Evolutionary conservation across 371 early-diverging fungal genomes (phyloP).

Genomic region (Mucor velutinosus): DNA sequence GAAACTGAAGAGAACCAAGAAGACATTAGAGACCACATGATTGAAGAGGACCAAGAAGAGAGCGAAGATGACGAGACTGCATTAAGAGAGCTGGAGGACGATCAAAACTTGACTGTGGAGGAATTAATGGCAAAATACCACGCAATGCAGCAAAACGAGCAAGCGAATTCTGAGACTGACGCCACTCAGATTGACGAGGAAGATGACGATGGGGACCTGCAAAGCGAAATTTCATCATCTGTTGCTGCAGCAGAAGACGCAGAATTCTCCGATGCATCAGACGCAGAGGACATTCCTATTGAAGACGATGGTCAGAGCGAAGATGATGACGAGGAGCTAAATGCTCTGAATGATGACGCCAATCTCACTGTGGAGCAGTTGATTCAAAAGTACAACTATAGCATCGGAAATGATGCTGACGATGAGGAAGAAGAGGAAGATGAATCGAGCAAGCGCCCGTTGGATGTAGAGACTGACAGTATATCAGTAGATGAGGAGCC

Average conservation of each 20-base stretch:
- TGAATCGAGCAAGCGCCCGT: background rate
- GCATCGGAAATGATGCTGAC: background rate
- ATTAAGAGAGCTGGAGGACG: slow-evolving; percentile 32
- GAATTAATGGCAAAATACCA: slow-evolving; percentile 54
- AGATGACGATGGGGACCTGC: background rate
- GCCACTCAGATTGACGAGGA: slow-evolving; percentile 8
- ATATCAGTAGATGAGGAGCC: background rate
- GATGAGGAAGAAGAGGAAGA: slow-evolving; percentile 29
- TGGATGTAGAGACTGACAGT: background rate
- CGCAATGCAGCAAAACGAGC: slow-evolving; percentile 6
- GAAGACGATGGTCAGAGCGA: slow-evolving; percentile 47
- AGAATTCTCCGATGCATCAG: slow-evolving; percentile 12
- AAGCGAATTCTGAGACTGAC: background rate
- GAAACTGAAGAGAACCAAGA: slow-evolving; percentile 16
- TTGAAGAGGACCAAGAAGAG: slow-evolving; percentile 28
- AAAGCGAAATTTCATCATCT: background rate
- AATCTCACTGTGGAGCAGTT: slow-evolving; percentile 63
- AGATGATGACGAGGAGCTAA: slow-evolving; percentile 56
- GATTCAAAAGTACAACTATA: slow-evolving; percentile 49
- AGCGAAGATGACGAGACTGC: slow-evolving; percentile 41
- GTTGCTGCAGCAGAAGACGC: slow-evolving; percentile 1
- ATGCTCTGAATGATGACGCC: slow-evolving; percentile 53
- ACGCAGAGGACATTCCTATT: slow-evolving; percentile 29
- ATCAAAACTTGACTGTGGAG: slow-evolving; percentile 57
- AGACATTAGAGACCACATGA: slow-evolving; percentile 40